phyloP scores from a whole-genome alignment of 805 yeast species.

The Schizosaccharomyces cryophilus region DNA sequence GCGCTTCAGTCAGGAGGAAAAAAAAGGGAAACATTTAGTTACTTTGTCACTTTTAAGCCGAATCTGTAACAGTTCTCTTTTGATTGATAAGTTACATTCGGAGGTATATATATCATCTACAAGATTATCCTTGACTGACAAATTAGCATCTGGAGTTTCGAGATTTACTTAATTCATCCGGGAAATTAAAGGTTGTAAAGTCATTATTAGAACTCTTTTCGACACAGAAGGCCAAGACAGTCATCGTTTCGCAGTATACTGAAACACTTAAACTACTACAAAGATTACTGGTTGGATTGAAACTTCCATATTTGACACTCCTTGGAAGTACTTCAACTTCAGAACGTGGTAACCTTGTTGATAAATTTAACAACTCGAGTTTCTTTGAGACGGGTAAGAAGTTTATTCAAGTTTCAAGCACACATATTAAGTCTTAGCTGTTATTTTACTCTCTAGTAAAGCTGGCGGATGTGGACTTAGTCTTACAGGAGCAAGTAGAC shows the following conservation, averaged over 20 bases:
- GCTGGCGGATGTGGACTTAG: slow-evolving; percentile 82
- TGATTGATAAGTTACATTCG: background rate
- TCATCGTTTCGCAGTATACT: slow-evolving; percentile 68
- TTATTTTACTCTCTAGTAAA: slow-evolving; percentile 57
- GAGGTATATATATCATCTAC: background rate
- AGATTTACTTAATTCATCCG: background rate
- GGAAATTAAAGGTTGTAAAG: background rate
- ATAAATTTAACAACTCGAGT: slow-evolving; percentile 33
- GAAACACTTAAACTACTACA: slow-evolving; percentile 64
- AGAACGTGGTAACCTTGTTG: slow-evolving; percentile 39
- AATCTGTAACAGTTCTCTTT: background rate
- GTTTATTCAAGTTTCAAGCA: background rate
- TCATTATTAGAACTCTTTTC: background rate
- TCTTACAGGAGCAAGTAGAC: slow-evolving; percentile 67
- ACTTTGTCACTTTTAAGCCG: background rate
- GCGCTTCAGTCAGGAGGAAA: background rate
- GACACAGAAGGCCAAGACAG: slow-evolving; percentile 34
- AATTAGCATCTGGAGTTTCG: background rate
- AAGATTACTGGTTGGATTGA: slow-evolving; percentile 23
- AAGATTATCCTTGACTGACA: background rate
- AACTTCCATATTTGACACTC: slow-evolving; percentile 32
- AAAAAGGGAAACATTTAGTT: background rate
- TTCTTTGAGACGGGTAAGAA: slow-evolving; percentile 21
- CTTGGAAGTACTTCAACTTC: slow-evolving; percentile 68
- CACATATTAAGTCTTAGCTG: background rate